Conservation (phyloP, 2,329 filamentous ascomycete species). For the Acrodontium crateriforme region DNA sequence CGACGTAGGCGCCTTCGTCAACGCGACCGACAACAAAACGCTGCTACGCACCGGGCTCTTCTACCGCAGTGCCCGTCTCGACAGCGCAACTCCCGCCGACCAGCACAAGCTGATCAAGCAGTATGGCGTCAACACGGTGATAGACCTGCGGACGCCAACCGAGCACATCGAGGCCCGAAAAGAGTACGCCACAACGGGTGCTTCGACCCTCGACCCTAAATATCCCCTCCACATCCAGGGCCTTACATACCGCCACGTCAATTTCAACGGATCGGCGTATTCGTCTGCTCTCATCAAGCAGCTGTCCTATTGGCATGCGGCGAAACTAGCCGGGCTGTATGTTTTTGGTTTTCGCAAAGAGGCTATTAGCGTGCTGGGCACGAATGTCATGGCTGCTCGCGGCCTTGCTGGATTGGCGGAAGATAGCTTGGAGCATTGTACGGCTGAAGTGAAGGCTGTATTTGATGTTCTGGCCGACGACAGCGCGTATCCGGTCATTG, state of each 20-base stretch:
- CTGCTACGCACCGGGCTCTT: constrained; percentile 10
- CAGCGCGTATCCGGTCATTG: constrained; percentile 46
- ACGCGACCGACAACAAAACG: constrained; percentile 41
- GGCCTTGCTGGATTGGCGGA: constrained; percentile 58
- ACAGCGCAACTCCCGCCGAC: constrained; percentile 58
- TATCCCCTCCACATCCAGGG: constrained; percentile 45
- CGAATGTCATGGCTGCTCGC: constrained; percentile 56
- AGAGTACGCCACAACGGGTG: constrained; percentile 40
- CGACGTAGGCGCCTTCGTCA: constrained; percentile 58
- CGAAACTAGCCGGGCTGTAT: constrained; percentile 50
- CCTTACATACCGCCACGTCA: constrained; percentile 51
- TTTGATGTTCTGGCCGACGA: constrained; percentile 37
- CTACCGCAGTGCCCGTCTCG: constrained; percentile 29
- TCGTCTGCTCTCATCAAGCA: constrained; percentile 53
- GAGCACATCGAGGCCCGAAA: constrained; percentile 28
- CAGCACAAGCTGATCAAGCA: constrained; percentile 43
- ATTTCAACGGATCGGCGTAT: constrained; percentile 59
- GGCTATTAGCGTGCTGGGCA: constrained; percentile 55
- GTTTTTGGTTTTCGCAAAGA: constrained; percentile 51
- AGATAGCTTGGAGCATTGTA: constrained; percentile 56
- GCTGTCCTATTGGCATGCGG: constrained; percentile 52
- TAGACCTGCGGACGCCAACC: constrained; percentile 68
- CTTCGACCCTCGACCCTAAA: constrained; percentile 35
- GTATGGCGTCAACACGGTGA: constrained; percentile 54
- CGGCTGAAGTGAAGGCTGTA: constrained; percentile 43